A percentile compares a stretch with the other conserved stretches of the same genome.
These are phyloP conservation scores for Turnera subulata DNA, from an alignment of 345 rosid genomes.

Conservation along the genomic window DNA sequence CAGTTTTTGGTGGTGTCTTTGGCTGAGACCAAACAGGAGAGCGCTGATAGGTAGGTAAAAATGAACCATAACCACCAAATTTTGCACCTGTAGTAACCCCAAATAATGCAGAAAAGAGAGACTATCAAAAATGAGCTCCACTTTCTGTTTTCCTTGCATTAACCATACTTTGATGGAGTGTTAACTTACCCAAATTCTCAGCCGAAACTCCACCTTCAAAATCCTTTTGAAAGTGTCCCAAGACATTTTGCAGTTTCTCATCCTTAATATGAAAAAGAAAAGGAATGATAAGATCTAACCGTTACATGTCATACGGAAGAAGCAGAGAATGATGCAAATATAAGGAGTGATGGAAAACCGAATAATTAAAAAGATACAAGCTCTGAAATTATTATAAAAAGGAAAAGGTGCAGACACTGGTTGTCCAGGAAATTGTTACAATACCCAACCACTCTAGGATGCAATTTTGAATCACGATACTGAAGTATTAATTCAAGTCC, in stretches of 20 bases:
- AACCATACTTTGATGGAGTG: slow-evolving; percentile 26
- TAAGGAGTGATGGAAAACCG: too few species aligned
- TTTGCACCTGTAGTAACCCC: slow-evolving; percentile 66
- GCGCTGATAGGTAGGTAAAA: slow-evolving; percentile 73
- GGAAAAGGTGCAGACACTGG: neutral
- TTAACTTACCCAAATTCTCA: slow-evolving; percentile 84
- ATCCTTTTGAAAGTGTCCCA: slow-evolving; percentile 94
- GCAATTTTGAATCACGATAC: neutral
- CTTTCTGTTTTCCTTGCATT: slow-evolving; percentile 20
- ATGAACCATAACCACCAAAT: slow-evolving; percentile 97
- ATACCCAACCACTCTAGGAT: slow-evolving; percentile 1
- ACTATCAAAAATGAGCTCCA: slow-evolving; percentile 26
- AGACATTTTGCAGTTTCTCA: slow-evolving; percentile 79
- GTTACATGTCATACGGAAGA: too few species aligned
- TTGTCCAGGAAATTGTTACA: neutral
- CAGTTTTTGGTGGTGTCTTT: slow-evolving; percentile 53
- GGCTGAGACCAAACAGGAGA: slow-evolving; percentile 67
- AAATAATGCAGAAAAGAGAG: slow-evolving; percentile 22
- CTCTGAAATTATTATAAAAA: too few species aligned
- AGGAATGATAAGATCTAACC: too few species aligned
- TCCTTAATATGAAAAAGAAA: slow-evolving; percentile 44
- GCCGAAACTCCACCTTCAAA: slow-evolving; percentile 96
- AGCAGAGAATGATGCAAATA: too few species aligned
- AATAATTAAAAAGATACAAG: neutral
- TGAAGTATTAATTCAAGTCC: neutral